phyloP scores from a whole-genome alignment of 225 moss, liverwort and hornwort genomes.

The Sphagnum contortum region DNA sequence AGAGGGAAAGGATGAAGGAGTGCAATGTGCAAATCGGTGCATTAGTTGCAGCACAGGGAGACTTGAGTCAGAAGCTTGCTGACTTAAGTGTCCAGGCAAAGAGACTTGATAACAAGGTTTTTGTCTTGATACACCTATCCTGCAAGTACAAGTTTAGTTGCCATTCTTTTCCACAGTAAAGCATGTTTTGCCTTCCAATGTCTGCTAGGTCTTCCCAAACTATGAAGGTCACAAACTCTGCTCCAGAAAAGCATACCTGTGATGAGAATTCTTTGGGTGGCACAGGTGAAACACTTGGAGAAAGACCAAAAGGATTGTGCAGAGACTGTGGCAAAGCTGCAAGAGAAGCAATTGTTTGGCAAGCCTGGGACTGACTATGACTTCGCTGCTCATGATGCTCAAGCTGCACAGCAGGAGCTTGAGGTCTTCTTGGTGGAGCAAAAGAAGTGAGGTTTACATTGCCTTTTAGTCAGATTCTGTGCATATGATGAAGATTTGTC shows the following conservation, averaged over 20 bases:
- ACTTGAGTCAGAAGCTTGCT: slow-evolving; percentile 64
- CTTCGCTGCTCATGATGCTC: slow-evolving; percentile 59
- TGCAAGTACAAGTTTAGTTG: too few species aligned
- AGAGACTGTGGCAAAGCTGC: slow-evolving; percentile 61
- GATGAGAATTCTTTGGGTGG: slow-evolving; percentile 11
- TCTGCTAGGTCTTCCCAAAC: too few species aligned
- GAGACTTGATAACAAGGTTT: slow-evolving; percentile 86
- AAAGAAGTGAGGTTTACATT: slow-evolving; percentile 44
- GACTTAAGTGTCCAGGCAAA: slow-evolving; percentile 77
- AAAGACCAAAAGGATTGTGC: slow-evolving; percentile 55
- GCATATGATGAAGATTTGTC: too few species aligned
- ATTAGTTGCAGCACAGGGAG: slow-evolving; percentile 58
- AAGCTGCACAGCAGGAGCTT: slow-evolving; percentile 64
- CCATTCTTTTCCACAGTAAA: too few species aligned
- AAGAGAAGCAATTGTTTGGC: slow-evolving; percentile 68
- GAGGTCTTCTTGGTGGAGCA: slow-evolving; percentile 60
- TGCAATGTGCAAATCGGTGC: slow-evolving; percentile 80
- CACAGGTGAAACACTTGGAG: slow-evolving; percentile 83
- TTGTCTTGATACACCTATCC: not conserved
- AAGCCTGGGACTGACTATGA: slow-evolving; percentile 86
- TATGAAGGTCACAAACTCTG: too few species aligned
- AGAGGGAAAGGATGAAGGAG: slow-evolving; percentile 66
- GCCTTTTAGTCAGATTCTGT: not conserved
- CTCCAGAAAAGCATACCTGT: too few species aligned
- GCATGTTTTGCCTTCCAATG: too few species aligned